These are phyloP conservation scores for Butyriboletus loyo DNA, from an alignment of 768 basidiomycete genomes.

Conservation along the genomic window DNA sequence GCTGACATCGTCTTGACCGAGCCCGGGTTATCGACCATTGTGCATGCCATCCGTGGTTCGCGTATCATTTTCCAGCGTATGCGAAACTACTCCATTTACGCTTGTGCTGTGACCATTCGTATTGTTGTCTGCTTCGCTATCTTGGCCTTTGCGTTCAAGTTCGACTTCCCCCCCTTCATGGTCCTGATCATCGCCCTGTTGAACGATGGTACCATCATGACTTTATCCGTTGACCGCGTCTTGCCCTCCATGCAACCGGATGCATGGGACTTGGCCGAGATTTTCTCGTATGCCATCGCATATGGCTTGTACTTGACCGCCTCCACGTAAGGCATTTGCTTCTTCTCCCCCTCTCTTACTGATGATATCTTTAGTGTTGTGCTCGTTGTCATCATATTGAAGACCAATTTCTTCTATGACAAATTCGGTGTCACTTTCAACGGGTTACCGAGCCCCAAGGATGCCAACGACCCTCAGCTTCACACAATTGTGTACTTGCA, in stretches of 20 bases:
- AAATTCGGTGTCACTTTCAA: constrained; percentile 72
- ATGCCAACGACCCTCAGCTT: constrained; percentile 61
- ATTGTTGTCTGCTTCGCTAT: constrained; percentile 97
- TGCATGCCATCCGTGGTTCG: constrained; percentile 97
- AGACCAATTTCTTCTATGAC: constrained; percentile 87
- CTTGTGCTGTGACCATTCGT: constrained; percentile 96
- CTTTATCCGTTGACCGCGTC: constrained; percentile 92
- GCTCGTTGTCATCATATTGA: constrained; percentile 78
- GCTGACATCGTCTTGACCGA: constrained; percentile 98
- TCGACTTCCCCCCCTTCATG: constrained; percentile 99
- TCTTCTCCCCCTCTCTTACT: constrained; percentile 8
- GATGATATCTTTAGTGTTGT: constrained; percentile 48
- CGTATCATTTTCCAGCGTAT: constrained; percentile 99
- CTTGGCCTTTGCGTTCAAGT: constrained; percentile 92
- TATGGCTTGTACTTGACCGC: constrained; percentile 92
- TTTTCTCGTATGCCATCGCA: constrained; percentile 92
- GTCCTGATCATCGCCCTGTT: constrained; percentile 95
- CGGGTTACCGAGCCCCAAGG: constrained; percentile 22
- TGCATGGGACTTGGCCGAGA: constrained; percentile 94
- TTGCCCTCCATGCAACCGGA: constrained; percentile 91
- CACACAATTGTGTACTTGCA: constrained; percentile 94
- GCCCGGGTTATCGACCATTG: constrained; percentile 98
- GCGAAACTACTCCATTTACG: constrained; percentile 98
- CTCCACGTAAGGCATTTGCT: constrained; percentile 66
- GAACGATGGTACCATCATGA: constrained; percentile 99